phyloP scores from a whole-genome alignment of 2,329 filamentous ascomycete genomes.

The Penicillium olsonii region DNA sequence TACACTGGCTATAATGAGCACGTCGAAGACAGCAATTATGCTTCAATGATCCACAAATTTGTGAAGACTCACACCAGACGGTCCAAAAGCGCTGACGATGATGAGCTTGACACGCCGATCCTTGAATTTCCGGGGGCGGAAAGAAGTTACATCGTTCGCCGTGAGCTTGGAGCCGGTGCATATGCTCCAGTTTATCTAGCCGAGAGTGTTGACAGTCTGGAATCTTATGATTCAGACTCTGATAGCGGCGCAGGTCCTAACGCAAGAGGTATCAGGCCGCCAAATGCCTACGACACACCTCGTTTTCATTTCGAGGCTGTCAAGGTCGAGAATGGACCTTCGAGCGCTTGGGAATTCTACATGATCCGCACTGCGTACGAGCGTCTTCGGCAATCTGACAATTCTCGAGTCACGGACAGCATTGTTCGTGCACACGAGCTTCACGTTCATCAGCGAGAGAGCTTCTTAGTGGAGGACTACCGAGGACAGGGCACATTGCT shows the following conservation, averaged over 20 bases:
- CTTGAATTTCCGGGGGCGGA: conserved; percentile 68
- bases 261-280: conserved; percentile 46
- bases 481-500: conserved; percentile 88
- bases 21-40: conserved; percentile 63
- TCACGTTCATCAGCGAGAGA: conserved; percentile 88
- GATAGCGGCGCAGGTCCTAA: conserved; percentile 47
- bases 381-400: conserved; percentile 64
- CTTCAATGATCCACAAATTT: conserved; percentile 77
- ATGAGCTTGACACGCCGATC: conserved; percentile 60
- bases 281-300: conserved; percentile 22
- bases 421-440: conserved; percentile 84
- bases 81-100: conserved; percentile 57
- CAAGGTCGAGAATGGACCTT: conserved; percentile 84
- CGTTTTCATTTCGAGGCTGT: conserved; percentile 75
- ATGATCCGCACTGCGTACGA: conserved; percentile 82
- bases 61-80: conserved; percentile 65
- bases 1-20: conserved; percentile 83
- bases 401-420: conserved; percentile 69
- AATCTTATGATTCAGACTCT: conserved; percentile 36
- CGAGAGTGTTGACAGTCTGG: conserved; percentile 65
- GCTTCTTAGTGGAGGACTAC: conserved; percentile 84
- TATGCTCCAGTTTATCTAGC: conserved; percentile 95
- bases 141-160: conserved; percentile 73
- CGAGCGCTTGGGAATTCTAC: conserved; percentile 92
- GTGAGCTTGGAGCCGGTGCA: conserved; percentile 87